Evolutionary conservation across 106 monocot species (phyloP), one percentile per base, ranked within the genome.

Genomic region (Phalaenopsis aphrodite): DNA sequence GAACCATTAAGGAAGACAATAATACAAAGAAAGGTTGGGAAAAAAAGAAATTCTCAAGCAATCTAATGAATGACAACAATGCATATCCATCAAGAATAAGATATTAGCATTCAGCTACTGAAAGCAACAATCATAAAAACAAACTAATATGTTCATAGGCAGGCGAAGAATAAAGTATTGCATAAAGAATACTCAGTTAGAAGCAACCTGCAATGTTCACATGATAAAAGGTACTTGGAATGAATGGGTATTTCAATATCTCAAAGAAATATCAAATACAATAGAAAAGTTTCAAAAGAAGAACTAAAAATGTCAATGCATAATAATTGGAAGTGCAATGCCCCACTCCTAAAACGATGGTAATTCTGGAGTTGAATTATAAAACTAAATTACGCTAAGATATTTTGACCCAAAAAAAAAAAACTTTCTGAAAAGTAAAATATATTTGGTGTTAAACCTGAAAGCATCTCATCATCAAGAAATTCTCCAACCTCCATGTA

Each of bases 1-100:
- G 71, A 84, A 42, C 38, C 19, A 78, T 76, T 83, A 94, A 88
- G 81, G 85, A 81, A 87, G 78, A 12, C 17, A 56, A 77, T 16
- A 55, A 15, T 1, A 41, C 30, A 55, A 42, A 23, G 56, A n/a
- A 37, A 23, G 30, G 30, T 30, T 38, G 43, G 5, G 16, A 43
- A 73, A 74, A 38, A 12, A 71, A 5, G 14, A 14, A 10, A 38
- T 12, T 41, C 36, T 38, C 71, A 39, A 71, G 39, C 41, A 3
- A 36, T 41, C 36, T 12, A 71, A 38, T 36, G 41, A 71, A 71
- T 71, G 39, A 3, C 74, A 74, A 74, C 19, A 74, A 69, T 69
- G 37, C 39, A 21, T 38, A 69, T n/a, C 8, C n/a, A 64, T 64
- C 23, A 23, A 64, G 24, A 64, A 64, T 23, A 8, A 11, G 69